Evolutionary conservation across 1,284 basidiomycete species (phyloP).

Genomic region (Xerocomus cyaneibrunnescens): DNA sequence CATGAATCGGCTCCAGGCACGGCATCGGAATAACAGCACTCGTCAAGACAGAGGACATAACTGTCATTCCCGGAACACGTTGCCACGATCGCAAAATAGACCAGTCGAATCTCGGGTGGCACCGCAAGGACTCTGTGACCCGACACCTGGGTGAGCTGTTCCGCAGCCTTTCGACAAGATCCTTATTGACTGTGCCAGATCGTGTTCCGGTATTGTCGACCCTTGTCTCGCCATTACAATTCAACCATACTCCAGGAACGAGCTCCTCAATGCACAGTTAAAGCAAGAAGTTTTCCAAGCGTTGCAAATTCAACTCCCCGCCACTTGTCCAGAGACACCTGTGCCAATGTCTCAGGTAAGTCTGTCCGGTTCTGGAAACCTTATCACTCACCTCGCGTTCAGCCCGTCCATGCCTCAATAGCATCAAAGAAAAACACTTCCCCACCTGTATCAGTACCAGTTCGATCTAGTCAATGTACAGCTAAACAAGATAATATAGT

Average conservation of each 20-base stretch:
- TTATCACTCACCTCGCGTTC: not conserved
- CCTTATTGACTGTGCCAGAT: conserved; percentile 10
- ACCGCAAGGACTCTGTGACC: not conserved
- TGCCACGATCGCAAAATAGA: conserved; percentile 9
- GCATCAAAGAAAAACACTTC: not conserved
- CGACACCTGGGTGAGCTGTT: conserved; percentile 8
- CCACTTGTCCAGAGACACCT: not conserved
- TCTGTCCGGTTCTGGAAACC: not conserved
- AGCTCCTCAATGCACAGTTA: conserved; percentile 4
- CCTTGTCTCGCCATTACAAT: not conserved
- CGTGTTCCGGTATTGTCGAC: not conserved
- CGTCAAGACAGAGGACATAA: not conserved
- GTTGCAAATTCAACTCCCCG: not conserved
- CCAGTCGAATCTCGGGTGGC: not conserved
- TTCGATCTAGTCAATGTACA: not conserved
- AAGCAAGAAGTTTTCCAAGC: not conserved
- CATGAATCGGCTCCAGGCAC: conserved; percentile 1
- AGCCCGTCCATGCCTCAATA: conserved; percentile 3
- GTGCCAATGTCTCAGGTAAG: not conserved
- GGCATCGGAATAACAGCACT: not conserved
- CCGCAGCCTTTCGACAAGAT: not conserved
- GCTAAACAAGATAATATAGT: conserved; percentile 1
- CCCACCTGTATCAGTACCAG: not conserved
- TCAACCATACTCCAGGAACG: not conserved
- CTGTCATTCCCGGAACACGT: not conserved